Conservation (phyloP, 768 basidiomycete genomes). For the Leucogyrophana mollusca region DNA sequence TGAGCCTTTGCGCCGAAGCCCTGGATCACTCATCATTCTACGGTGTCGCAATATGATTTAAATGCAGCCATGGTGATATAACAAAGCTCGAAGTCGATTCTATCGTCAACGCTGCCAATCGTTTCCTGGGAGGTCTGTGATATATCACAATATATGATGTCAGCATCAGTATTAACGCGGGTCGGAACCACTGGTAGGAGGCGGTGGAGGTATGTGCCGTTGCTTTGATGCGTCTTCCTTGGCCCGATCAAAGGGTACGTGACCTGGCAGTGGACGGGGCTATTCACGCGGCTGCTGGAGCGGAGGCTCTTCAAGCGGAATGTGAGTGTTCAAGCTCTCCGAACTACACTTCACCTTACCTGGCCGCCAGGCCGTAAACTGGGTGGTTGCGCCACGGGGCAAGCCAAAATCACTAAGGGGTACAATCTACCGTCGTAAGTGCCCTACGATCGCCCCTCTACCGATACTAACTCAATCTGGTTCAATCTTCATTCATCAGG, state of each 20-base stretch:
- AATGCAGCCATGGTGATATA: constrained; percentile 79
- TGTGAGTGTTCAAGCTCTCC: constrained; percentile 47
- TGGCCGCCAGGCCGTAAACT: constrained; percentile 52
- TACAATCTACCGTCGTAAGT: constrained; percentile 77
- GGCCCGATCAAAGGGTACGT: constrained; percentile 1
- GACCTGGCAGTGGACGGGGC: constrained; percentile 84
- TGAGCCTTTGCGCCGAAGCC: constrained; percentile 35
- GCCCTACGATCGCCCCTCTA: not conserved
- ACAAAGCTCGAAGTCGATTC: constrained; percentile 67
- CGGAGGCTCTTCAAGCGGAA: constrained; percentile 60
- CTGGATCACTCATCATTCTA: too few species aligned
- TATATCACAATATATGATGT: constrained; percentile 4
- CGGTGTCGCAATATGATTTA: too few species aligned
- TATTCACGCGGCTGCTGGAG: constrained; percentile 77
- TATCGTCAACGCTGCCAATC: constrained; percentile 84
- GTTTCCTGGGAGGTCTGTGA: constrained; percentile 57
- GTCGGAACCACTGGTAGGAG: too few species aligned
- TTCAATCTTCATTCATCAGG: constrained; percentile 37
- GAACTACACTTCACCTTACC: constrained; percentile 1
- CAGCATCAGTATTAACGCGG: not conserved
- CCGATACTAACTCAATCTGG: too few species aligned
- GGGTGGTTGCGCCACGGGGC: constrained; percentile 67
- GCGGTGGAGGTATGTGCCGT: constrained; percentile 63
- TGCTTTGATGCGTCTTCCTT: not conserved
- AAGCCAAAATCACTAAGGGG: constrained; percentile 77